Base-by-base conservation (phyloP, 306 rosid genomes). In the Psophocarpus tetragonolobus region DNA sequence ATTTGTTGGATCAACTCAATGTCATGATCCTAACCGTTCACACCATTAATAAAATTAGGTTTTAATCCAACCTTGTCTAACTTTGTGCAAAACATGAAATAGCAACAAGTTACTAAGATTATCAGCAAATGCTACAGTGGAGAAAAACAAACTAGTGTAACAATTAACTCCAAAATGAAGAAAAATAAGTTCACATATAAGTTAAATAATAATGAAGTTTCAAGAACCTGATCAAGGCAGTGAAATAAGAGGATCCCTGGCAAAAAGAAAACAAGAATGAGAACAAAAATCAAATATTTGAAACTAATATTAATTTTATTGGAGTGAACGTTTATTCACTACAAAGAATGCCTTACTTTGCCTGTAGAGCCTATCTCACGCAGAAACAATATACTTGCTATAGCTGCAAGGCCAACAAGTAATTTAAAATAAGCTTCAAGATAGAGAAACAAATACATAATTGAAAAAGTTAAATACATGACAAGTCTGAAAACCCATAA, bases 201-300 rank as follows among this genome's bases (percentile, higher is more conserved):
- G 24, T 58, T 56, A 70, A 78, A 38, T n/a, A 70, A 65, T 11
- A 53, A 39, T 30, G 39, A 72, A 65, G 65, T 71, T 68, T 53
- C 62, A 85, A 57, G 67, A 77, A 96, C 99, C 99, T 96, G 99
- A 91, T 82, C 73, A 82, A 72, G 73, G 96, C 80, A 30, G 93
- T 86, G 65, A 87, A 39, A 54, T 74, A 44, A 45, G 92, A 81
- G 24, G 94, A 77, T 56, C 90, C 88, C 99, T 96, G 93, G 71
- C 69, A 64, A 71, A 75, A 74, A 64, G 69, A 85, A 76, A 85
- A 48, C 68, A 73, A 26, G 23, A 87, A 68, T 23, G 23, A 57
- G 64, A 58, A 80, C n/a, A n/a, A 75, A 24, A 3, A 74, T 84
- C 69, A 82, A 69, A 76, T 47, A 32, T 45, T 73, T 67, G 81